Evolutionary conservation across 2,329 filamentous ascomycete species (phyloP), one percentile per base, ranked within the genome.

Genomic region (Epichloe amarillans): DNA sequence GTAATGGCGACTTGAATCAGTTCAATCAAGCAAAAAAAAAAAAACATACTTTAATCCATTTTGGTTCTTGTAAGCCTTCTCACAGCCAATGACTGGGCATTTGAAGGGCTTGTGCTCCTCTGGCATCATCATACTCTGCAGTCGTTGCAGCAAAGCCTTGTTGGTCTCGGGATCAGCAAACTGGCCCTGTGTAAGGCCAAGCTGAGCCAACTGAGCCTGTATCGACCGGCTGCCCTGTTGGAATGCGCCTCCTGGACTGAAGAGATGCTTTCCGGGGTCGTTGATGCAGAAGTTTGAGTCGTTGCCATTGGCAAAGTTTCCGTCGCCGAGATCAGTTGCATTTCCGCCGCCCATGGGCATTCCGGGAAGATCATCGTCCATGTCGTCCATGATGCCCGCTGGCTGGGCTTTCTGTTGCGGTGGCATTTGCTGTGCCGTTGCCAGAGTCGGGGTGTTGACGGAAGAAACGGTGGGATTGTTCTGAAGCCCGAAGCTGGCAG

Each of bases 1-100:
- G 15, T 11, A 17, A 6, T 14, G 19, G 12, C n/a, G 36, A 10
- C 15, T 19, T 15, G n/a, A 14, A 23, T 41, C 8, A 15, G 17
- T 26, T 14, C 5, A 8, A 5, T 10, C 17, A 33, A 21, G 2
- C 2, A 17, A 5, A 43, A n/a, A n/a, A n/a, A n/a, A n/a, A n/a
- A n/a, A 54, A 54, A 71, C 73, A 60, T 88, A 98, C 79, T 97
- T 98, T 51, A 98, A 75, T 47, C 93, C 93, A 60, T 98, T 98
- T 66, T 97, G 93, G 67, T 98, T 98, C 76, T 98, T 98, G 73
- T 98, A 98, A 0, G 93, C 91, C 74, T 98, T 98, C 68, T 97
- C 93, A 63, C 93, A 98, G 5, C 93, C 93, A 65, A 98, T 95
- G 47, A 98, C 93, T 1, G 93, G 93, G 62, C 93, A 98, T 65